A percentile compares a stretch with the other conserved stretches of the same genome.
phyloP scores from a whole-genome alignment of 2,329 filamentous ascomycete genomes.

The Cercospora sojina region DNA sequence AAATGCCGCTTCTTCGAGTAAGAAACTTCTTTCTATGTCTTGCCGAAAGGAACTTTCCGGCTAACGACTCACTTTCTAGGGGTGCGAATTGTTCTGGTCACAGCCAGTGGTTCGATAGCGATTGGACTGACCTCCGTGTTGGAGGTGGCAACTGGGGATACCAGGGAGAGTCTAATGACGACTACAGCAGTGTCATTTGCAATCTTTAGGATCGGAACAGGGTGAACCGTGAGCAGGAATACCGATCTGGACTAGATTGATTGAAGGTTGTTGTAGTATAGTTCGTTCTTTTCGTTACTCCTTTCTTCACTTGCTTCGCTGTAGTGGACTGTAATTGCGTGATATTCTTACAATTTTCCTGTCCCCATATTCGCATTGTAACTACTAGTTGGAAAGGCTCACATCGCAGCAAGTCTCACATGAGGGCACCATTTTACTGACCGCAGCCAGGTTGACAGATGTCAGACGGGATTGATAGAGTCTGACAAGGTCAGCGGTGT shows the following conservation, averaged over 20 bases:
- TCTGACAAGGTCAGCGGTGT: not conserved
- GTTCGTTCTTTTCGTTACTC: not conserved
- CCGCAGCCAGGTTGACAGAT: not conserved
- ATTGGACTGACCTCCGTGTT: not conserved
- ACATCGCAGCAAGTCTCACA: not conserved
- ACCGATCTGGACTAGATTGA: not conserved
- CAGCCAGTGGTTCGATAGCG: not conserved
- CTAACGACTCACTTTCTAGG: not conserved
- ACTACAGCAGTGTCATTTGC: not conserved
- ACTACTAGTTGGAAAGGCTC: not conserved
- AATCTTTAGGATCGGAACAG: not conserved
- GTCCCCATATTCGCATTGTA: not conserved
- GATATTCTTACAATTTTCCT: not conserved
- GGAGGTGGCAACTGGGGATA: not conserved
- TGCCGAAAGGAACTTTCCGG: not conserved
- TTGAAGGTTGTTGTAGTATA: not conserved
- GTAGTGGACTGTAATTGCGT: not conserved
- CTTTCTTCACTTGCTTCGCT: not conserved
- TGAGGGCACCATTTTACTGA: not conserved
- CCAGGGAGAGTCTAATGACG: not conserved
- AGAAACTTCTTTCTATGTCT: not conserved
- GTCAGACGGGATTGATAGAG: not conserved
- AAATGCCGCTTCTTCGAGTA: not conserved
- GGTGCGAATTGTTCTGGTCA: not conserved
- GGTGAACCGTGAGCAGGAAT: not conserved